Evolutionary conservation across 768 basidiomycete species (phyloP), one percentile per base, ranked within the genome.

Genomic region (Candolleomyces aberdarensis): DNA sequence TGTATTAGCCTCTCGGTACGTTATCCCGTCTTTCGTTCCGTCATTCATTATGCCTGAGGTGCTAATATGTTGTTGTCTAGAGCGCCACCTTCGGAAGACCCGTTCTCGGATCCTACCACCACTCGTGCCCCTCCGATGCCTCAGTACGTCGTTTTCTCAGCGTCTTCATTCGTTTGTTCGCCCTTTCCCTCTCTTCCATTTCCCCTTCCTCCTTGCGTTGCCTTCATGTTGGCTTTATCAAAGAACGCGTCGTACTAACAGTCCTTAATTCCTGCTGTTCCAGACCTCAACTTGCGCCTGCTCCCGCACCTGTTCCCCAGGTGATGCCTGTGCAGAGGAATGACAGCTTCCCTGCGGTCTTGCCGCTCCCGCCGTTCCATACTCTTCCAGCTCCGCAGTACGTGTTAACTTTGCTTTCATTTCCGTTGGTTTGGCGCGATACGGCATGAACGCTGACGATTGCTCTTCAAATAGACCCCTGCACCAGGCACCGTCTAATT

Each of bases 331-430:
- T 62, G 2, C 65, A 68, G 7, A 64, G 56, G 5, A 68, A 70
- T n/a, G 67, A 69, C 20, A 70, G 69, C 17, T 64, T 66, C 19
- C 69, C 71, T 5, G 68, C 36, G 26, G 49, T 70, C 7, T 76
- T 82, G 73, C 81, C 82, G 13, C 64, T 83, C 13, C 81, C 81
- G 9, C 67, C 76, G 6, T 69, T 77, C 56, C 68, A 71, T 43
- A 77, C 79, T 17, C 79, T 82, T 17, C 74, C 76, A 17, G 72
- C 71, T 13, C 52, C 63, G 10, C 66, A 68, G 76, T 69, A 63
- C 29, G 53, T 43, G 19, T 46, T 56, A 15, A 20, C 22, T 44
- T 15, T 44, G 17, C 43, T 20, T 31, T 14, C 29, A 9, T 22
- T 20, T 10, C 53, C 7, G 32, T 58, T 15, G 29, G 6, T 13